Evolutionary conservation across 164 flowering plant species (phyloP).

Genomic region (Taxillus chinensis): DNA sequence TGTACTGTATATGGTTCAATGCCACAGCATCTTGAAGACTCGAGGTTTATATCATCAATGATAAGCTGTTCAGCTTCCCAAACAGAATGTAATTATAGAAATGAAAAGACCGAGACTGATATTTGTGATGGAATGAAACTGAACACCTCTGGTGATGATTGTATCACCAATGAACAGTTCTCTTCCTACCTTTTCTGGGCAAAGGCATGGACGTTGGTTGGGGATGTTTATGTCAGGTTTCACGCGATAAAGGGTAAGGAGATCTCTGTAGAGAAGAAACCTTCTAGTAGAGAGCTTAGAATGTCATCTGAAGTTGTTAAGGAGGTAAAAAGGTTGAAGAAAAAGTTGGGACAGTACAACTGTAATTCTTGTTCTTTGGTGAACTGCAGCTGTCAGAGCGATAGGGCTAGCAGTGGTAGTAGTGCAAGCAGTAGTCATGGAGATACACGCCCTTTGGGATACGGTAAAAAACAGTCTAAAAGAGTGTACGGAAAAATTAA

Average conservation of each 20-base stretch:
- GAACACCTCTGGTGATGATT: slow-evolving; percentile 12
- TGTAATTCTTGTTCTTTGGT: slow-evolving; percentile 79
- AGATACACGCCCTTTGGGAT: slow-evolving; percentile 18
- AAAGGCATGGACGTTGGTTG: slow-evolving; percentile 88
- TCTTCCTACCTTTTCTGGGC: slow-evolving; percentile 75
- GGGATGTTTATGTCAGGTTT: slow-evolving; percentile 76
- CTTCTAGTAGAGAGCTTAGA: slow-evolving; percentile 35
- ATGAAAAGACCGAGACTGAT: slow-evolving; percentile 16
- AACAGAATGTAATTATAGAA: slow-evolving; percentile 9
- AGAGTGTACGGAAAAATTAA: slow-evolving; percentile 26
- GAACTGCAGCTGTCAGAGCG: slow-evolving; percentile 94
- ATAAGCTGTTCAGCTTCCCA: slow-evolving; percentile 16
- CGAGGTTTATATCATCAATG: slow-evolving; percentile 72
- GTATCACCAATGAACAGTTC: slow-evolving; percentile 20
- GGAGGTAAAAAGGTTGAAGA: slow-evolving; percentile 82
- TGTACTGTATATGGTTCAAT: slow-evolving; percentile 93
- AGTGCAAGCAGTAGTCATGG: slow-evolving; percentile 85
- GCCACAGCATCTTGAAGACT: slow-evolving; percentile 73
- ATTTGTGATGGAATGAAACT: slow-evolving; percentile 11
- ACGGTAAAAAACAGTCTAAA: slow-evolving; percentile 52
- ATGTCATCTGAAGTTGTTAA: slow-evolving; percentile 79
- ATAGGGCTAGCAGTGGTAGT: slow-evolving; percentile 88
- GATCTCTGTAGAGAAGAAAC: slow-evolving; percentile 20
- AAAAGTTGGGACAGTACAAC: slow-evolving; percentile 57
- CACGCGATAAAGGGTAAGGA: slow-evolving; percentile 40